Conservation (phyloP, 768 basidiomycete genomes). For the Fomitopsis serialis region DNA sequence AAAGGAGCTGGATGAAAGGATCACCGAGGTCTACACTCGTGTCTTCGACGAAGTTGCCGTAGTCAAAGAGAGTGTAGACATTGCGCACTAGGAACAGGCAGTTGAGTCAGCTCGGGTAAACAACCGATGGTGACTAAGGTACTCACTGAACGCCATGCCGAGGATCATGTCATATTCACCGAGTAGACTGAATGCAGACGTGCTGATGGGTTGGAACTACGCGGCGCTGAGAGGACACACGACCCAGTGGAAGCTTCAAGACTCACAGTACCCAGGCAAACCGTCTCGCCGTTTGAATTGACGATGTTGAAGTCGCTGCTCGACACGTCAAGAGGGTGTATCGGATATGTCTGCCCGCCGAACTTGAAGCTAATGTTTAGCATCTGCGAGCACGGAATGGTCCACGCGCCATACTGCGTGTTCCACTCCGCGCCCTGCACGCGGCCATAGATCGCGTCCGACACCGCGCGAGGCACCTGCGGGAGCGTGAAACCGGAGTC, state of each 20-base stretch:
- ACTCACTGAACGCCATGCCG: constrained; percentile 74
- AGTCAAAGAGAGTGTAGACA: constrained; percentile 65
- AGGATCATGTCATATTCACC: constrained; percentile 81
- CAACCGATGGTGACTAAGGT: neutral
- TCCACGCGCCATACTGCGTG: constrained; percentile 52
- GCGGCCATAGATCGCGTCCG: constrained; percentile 78
- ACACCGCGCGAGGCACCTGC: constrained; percentile 68
- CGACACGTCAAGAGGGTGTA: constrained; percentile 70
- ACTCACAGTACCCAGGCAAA: constrained; percentile 67
- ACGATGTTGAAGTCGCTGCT: constrained; percentile 50
- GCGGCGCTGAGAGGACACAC: constrained; percentile 8
- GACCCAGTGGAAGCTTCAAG: neutral
- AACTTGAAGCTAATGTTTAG: constrained; percentile 70
- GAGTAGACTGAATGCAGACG: constrained; percentile 69
- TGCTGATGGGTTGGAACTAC: constrained; percentile 75
- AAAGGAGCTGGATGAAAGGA: constrained; percentile 68
- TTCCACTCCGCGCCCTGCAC: constrained; percentile 71
- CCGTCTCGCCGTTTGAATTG: constrained; percentile 43
- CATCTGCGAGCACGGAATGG: constrained; percentile 67
- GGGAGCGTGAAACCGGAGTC: constrained; percentile 71
- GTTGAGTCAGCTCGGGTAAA: neutral
- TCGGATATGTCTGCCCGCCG: constrained; percentile 59
- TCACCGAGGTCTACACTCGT: constrained; percentile 38
- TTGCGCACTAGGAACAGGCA: constrained; percentile 55
- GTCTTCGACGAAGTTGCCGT: constrained; percentile 59